phyloP scores from a whole-genome alignment of 2,329 filamentous ascomycete species.

The Fusarium sp. region DNA sequence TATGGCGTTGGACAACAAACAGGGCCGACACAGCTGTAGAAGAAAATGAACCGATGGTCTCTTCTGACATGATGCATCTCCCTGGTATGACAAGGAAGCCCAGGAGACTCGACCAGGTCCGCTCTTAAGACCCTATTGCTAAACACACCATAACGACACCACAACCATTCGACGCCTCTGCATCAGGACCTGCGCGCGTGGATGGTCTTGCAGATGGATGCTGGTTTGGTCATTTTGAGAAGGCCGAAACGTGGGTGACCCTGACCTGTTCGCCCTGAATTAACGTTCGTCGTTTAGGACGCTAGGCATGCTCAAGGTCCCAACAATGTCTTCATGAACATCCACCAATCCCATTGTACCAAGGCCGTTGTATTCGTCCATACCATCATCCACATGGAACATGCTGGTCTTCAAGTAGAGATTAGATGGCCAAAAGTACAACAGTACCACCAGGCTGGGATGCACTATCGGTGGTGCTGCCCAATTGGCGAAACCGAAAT shows the following conservation, averaged over 20 bases:
- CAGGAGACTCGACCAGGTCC: constrained; percentile 28
- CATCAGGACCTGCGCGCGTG: constrained; percentile 21
- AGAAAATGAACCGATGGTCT: constrained; percentile 29
- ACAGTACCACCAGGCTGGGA: constrained; percentile 36
- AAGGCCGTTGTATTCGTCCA: constrained; percentile 14
- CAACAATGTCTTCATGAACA: constrained; percentile 28
- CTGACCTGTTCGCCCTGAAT: constrained; percentile 35
- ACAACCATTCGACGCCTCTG: constrained; percentile 42
- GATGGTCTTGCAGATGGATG: constrained; percentile 19
- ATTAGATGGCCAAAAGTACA: constrained; percentile 33
- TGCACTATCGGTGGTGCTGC: constrained; percentile 24
- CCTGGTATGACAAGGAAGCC: constrained; percentile 28
- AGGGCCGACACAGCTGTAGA: constrained; percentile 17
- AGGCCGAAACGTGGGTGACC: constrained; percentile 30
- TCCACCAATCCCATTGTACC: constrained; percentile 34
- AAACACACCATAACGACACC: constrained; percentile 47
- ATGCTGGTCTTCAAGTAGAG: constrained; percentile 24
- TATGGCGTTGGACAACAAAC: constrained; percentile 16
- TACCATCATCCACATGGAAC: constrained; percentile 24
- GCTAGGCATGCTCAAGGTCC: constrained; percentile 28
- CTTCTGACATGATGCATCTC: constrained; percentile 34
- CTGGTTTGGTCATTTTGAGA: constrained; percentile 5
- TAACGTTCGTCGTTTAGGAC: constrained; percentile 21
- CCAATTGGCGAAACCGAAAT: constrained; percentile 33
- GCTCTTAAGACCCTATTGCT: constrained; percentile 22